Percentiles rank a stretch among this genome's conserved stretches.
Evolutionary conservation across 164 flowering plant species (phyloP).

Genomic region (Aristolochia californica): DNA sequence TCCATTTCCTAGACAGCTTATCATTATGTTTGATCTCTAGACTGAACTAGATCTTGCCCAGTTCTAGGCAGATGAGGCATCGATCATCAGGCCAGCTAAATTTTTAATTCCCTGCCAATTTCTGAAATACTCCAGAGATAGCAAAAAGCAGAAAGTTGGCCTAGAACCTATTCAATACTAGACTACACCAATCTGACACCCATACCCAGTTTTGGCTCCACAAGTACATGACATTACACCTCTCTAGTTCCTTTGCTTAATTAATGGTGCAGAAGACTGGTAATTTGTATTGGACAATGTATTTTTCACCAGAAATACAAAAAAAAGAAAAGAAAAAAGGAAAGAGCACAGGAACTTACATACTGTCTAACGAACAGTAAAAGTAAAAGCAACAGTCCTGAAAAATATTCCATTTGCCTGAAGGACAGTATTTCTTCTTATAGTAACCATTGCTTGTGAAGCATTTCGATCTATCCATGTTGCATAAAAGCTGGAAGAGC

Average conservation of each 20-base stretch:
- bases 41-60: too few species aligned
- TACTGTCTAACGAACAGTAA: conserved; percentile 13
- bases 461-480: conserved; percentile 33
- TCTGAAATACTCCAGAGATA: too few species aligned
- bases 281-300: background rate
- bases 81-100: too few species aligned
- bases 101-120: too few species aligned
- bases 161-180: background rate
- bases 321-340: background rate
- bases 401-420: conserved; percentile 53
- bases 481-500: conserved; percentile 48
- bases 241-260: too few species aligned
- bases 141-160: too few species aligned
- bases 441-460: conserved; percentile 35
- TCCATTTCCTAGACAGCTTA: too few species aligned
- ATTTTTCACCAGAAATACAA: background rate
- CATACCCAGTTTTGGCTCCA: background rate
- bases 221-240: too few species aligned
- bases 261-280: background rate
- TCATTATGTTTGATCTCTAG: too few species aligned
- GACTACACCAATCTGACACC: background rate
- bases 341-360: conserved; percentile 24
- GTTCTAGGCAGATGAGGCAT: too few species aligned
- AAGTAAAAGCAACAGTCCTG: conserved; percentile 61
- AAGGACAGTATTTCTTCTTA: conserved; percentile 59